A percentile compares a stretch with the other conserved stretches of the same genome.
These are phyloP conservation scores for Trichomonascaceae sp. DNA, from an alignment of 1,139 yeast species.

Conservation along the genomic window DNA sequence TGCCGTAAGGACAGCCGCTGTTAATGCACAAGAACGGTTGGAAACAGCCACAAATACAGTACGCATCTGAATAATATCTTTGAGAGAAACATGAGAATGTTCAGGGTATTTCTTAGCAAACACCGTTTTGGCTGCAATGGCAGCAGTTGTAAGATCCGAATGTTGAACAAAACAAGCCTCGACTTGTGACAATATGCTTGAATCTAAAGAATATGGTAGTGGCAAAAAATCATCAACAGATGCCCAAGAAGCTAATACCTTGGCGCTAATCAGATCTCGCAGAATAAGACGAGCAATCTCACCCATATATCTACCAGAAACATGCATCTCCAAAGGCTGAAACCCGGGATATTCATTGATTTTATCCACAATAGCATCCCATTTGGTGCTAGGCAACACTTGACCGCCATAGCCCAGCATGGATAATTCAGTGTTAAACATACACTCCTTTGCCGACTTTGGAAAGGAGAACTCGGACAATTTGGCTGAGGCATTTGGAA, in stretches of 20 bases:
- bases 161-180: constrained; percentile 22
- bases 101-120: constrained; percentile 22
- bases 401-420: constrained; percentile 25
- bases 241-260: constrained; percentile 43
- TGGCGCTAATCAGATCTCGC: constrained; percentile 59
- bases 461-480: constrained; percentile 6
- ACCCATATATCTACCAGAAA: constrained; percentile 84
- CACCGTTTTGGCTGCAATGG: constrained; percentile 19
- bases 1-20: constrained; percentile 72
- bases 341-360: constrained; percentile 66
- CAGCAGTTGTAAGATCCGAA: constrained; percentile 7
- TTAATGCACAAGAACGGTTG: constrained; percentile 70
- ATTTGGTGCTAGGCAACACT: constrained; percentile 63
- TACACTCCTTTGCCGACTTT: constrained; percentile 14
- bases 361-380: constrained; percentile 64
- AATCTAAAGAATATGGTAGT: constrained; percentile 23
- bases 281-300: constrained; percentile 69
- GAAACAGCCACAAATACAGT: constrained; percentile 63
- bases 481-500: constrained; percentile 7
- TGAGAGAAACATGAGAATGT: constrained; percentile 12
- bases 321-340: constrained; percentile 82
- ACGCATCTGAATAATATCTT: constrained; percentile 44
- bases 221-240: constrained; percentile 23
- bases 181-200: constrained; percentile 26
- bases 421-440: constrained; percentile 34